These are phyloP conservation scores for Nannochloropsis granulata DNA, from an alignment of 108 stramenopile genomes.

Conservation along the genomic window DNA sequence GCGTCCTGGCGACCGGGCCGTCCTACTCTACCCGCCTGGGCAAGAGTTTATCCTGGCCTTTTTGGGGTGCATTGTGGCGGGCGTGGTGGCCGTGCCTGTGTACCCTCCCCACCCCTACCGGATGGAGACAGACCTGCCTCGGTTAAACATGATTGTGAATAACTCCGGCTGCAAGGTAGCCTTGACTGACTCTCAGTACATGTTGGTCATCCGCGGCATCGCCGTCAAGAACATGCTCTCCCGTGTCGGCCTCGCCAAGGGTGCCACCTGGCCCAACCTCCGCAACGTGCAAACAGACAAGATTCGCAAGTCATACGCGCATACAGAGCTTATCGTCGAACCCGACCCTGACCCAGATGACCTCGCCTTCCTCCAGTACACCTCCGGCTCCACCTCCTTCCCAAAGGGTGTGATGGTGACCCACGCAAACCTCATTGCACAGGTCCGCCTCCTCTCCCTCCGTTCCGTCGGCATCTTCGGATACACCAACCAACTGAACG, in stretches of 20 bases:
- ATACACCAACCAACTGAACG: constrained; percentile 25
- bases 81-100: constrained; percentile 37
- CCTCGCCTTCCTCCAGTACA: constrained; percentile 92
- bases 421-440: constrained; percentile 19
- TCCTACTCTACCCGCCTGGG: constrained; percentile 93
- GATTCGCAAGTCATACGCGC: neutral
- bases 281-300: neutral
- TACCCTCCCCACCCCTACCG: constrained; percentile 28
- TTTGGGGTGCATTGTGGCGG: constrained; percentile 63
- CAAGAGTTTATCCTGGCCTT: constrained; percentile 85
- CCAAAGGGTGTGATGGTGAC: constrained; percentile 71
- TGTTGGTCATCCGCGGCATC: neutral
- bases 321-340: neutral
- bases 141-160: neutral
- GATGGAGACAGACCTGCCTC: constrained; percentile 23
- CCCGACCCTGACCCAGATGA: constrained; percentile 6
- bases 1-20: constrained; percentile 48
- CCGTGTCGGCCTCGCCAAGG: neutral
- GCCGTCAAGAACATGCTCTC: neutral
- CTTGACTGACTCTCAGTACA: neutral
- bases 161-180: neutral
- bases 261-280: neutral
- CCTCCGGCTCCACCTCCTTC: constrained; percentile 74
- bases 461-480: constrained; percentile 1
- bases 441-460: neutral